phyloP scores from a whole-genome alignment of 2,329 filamentous ascomycete species.

The Xylaria sp. region DNA sequence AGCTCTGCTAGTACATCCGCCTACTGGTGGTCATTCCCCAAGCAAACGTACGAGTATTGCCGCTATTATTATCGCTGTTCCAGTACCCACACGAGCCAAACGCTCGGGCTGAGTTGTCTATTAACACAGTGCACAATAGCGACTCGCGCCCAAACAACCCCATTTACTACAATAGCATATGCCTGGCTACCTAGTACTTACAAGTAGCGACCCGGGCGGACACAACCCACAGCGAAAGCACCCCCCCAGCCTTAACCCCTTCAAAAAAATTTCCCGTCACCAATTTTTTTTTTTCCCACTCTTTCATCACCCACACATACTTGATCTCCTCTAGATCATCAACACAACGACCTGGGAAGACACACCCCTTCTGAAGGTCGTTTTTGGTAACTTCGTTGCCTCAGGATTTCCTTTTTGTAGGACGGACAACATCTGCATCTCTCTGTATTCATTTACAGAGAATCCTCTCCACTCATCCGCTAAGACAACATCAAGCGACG shows the following conservation, averaged over 20 bases:
- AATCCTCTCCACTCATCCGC: conserved; percentile 42
- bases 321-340: conserved; percentile 47
- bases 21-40: background rate
- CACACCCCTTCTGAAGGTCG: conserved; percentile 45
- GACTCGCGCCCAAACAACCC: background rate
- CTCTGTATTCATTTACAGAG: conserved; percentile 49
- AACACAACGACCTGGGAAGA: conserved; percentile 45
- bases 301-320: conserved; percentile 43
- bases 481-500: conserved; percentile 41
- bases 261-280: conserved; percentile 47
- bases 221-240: conserved; percentile 26
- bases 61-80: background rate
- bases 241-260: conserved; percentile 41
- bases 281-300: conserved; percentile 46
- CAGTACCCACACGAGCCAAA: conserved; percentile 13
- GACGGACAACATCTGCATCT: conserved; percentile 44
- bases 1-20: no score
- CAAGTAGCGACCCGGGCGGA: conserved; percentile 8
- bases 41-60: conserved; percentile 7
- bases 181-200: background rate
- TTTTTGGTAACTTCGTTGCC: conserved; percentile 38
- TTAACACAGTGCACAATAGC: conserved; percentile 14
- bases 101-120: conserved; percentile 17
- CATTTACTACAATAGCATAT: background rate
- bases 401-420: conserved; percentile 39